Evolutionary conservation across 1,284 basidiomycete genomes (phyloP), one percentile per base, ranked within the genome.

Genomic region (Ustilago bromivora): DNA sequence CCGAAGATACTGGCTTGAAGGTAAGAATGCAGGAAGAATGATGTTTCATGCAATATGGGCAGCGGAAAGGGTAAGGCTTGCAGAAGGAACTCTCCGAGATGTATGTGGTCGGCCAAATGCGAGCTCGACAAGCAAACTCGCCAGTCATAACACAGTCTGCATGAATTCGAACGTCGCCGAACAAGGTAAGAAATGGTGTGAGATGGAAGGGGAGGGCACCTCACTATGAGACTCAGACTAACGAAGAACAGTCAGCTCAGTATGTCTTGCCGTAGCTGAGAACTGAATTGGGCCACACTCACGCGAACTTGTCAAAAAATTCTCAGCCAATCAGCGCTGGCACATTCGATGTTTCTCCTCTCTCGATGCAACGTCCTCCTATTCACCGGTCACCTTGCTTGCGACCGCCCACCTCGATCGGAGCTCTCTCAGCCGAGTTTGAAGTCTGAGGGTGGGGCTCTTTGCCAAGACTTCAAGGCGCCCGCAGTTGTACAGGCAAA

Each of bases 381-480:
- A 43, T 47, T 57, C 32, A 34, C 46, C 57, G 46, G 46, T 51
- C 34, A 59, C 10, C n/a, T 59, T 35, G 56, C 28, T 59, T 35
- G 56, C 28, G 4, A 28, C 11, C 11, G n/a, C 17, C 6, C 15
- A 31, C 28, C 23, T 57, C 31, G 12, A 23, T 32, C 15, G 6
- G 13, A 17, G 15, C 56, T 46, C 11, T 3, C 4, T 15, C 1
- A 23, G 7, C n/a, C 13, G 10, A 6, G 13, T 15, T 15, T 43
- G 40, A 6, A 43, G 12, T 13, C 6, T 43, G 13, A 43, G 23
- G 47, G 11, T 49, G n/a, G 8, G 23, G 19, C n/a, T 23, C 12
- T 28, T 43, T 56, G 55, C 55, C 40, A 56, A 56, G 55, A 56
- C 38, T 56, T 38, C 55, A 23, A 19, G 36, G 55, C 55, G 55